These are phyloP conservation scores for Biscogniauxia marginata DNA, from an alignment of 2,329 filamentous ascomycete species.

Conservation along the genomic window DNA sequence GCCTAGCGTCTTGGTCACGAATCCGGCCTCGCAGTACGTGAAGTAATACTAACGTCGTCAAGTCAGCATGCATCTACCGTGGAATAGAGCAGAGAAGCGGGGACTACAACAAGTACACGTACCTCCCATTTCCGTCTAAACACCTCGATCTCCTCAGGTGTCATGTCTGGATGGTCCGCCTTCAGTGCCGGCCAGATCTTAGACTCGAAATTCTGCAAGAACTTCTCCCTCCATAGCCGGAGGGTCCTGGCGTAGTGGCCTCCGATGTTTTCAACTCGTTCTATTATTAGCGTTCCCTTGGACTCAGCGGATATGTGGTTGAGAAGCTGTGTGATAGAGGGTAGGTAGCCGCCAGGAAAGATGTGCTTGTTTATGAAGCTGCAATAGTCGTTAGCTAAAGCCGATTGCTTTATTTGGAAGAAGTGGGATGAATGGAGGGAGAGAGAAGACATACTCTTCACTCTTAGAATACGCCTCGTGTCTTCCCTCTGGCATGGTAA, in stretches of 20 bases:
- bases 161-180: slow-evolving; percentile 57
- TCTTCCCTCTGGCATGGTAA: slow-evolving; percentile 70
- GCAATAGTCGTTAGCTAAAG: neutral
- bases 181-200: slow-evolving; percentile 61
- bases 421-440: neutral
- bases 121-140: slow-evolving; percentile 72
- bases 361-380: slow-evolving; percentile 75
- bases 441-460: slow-evolving; percentile 53
- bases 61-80: neutral
- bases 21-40: slow-evolving; percentile 72
- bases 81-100: neutral
- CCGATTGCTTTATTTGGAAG: neutral
- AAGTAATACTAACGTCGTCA: slow-evolving; percentile 64
- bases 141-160: slow-evolving; percentile 60
- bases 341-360: slow-evolving; percentile 74
- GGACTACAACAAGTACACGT: slow-evolving; percentile 22
- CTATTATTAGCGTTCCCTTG: slow-evolving; percentile 61
- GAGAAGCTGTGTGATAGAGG: slow-evolving; percentile 55
- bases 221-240: slow-evolving; percentile 66
- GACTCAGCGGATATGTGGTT: slow-evolving; percentile 61
- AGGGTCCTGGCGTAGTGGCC: slow-evolving; percentile 71
- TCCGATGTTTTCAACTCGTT: slow-evolving; percentile 69
- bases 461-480: slow-evolving; percentile 65
- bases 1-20: slow-evolving; percentile 68
- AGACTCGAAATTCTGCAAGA: slow-evolving; percentile 60